phyloP scores from a whole-genome alignment of 768 basidiomycete genomes.

The Gloeopeniophorella convolvens region DNA sequence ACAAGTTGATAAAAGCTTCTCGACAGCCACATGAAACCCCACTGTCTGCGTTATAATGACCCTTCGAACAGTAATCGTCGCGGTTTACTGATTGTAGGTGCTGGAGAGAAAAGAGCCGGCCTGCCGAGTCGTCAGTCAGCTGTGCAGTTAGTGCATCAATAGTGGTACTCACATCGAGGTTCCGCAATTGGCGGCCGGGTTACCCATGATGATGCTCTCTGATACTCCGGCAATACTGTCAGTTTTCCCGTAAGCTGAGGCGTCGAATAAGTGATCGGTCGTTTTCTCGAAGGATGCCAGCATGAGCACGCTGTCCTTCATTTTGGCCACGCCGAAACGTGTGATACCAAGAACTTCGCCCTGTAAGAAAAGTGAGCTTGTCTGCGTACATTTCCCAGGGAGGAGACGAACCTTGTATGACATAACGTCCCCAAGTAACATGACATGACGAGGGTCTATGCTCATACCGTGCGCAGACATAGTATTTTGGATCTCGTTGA shows the following conservation, averaged over 20 bases:
- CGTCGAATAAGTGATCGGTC: conserved; percentile 98
- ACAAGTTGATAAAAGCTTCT: not conserved
- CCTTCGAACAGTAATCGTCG: conserved; percentile 35
- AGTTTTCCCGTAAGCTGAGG: conserved; percentile 91
- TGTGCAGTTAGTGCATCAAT: not conserved
- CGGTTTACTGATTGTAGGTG: conserved; percentile 33
- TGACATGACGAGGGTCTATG: conserved; percentile 97
- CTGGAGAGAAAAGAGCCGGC: conserved; percentile 35
- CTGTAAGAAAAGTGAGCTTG: conserved; percentile 34
- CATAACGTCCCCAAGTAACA: conserved; percentile 98
- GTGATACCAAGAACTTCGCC: conserved; percentile 98
- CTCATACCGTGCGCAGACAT: conserved; percentile 98
- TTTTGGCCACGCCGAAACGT: conserved; percentile 97
- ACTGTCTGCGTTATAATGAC: conserved; percentile 24
- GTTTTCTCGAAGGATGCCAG: conserved; percentile 99
- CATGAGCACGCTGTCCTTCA: conserved; percentile 99
- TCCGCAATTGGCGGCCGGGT: conserved; percentile 88
- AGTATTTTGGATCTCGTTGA: conserved; percentile 95
- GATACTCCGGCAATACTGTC: conserved; percentile 96
- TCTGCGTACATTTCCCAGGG: not conserved
- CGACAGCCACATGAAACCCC: not conserved
- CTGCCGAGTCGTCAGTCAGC: conserved; percentile 20
- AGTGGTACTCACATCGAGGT: conserved; percentile 72
- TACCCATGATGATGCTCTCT: conserved; percentile 99
- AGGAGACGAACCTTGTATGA: conserved; percentile 73